phyloP scores from a whole-genome alignment of 768 basidiomycete genomes.

The Boletus patriciae region DNA sequence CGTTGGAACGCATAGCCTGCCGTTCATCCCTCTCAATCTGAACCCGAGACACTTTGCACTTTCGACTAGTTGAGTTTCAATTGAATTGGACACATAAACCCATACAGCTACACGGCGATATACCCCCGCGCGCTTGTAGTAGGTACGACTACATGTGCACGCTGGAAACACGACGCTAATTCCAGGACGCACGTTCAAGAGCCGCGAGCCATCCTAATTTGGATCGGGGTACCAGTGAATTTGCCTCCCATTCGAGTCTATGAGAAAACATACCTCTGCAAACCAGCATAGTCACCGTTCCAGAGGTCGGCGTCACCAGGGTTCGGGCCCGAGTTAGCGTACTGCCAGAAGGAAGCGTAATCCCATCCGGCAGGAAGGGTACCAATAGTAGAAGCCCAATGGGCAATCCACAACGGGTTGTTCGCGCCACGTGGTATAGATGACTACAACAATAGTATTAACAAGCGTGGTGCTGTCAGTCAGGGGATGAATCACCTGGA shows the following conservation, averaged over 20 bases:
- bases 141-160: background rate
- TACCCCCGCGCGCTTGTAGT: background rate
- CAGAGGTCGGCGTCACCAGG: slow-evolving; percentile 60
- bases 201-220: slow-evolving; percentile 25
- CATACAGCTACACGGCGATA: background rate
- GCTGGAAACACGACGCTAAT: background rate
- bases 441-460: slow-evolving; percentile 36
- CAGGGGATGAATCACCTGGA: slow-evolving; percentile 34
- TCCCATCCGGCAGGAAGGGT: slow-evolving; percentile 60
- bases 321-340: slow-evolving; percentile 52
- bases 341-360: slow-evolving; percentile 62
- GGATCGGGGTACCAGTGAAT: background rate
- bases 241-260: background rate
- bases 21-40: too few species aligned
- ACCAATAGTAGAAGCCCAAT: slow-evolving; percentile 49
- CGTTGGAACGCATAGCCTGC: too few species aligned
- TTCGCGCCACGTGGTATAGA: slow-evolving; percentile 53
- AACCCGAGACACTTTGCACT: too few species aligned
- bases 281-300: slow-evolving; percentile 49
- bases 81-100: too few species aligned
- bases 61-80: background rate
- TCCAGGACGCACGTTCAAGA: background rate
- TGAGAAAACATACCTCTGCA: slow-evolving; percentile 35
- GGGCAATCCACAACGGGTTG: slow-evolving; percentile 64
- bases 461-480: background rate